Base-by-base conservation (phyloP, 208 protist species). In the Leishmania gerbilli region DNA sequence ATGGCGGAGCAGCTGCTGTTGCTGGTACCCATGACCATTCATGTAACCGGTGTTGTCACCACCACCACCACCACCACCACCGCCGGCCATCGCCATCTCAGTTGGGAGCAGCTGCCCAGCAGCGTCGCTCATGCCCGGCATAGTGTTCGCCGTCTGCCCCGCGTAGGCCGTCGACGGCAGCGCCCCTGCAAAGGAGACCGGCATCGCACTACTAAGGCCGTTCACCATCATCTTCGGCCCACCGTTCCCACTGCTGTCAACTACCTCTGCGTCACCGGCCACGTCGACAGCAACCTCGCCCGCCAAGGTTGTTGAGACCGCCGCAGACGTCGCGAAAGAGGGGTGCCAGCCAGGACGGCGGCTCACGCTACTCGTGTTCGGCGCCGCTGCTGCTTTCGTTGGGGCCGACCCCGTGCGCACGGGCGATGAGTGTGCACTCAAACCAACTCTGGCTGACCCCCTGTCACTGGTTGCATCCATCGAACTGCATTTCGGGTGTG, bases 341-440 rank as follows among this genome's bases (percentile, higher is more conserved):
- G 82, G 77, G 24, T 85, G 82, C 82, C 77, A 85, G 72, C 82
- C 82, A 15, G 77, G 82, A 31, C 82, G 77, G 17, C 82, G 77
- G 62, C 82, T 85, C 40, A 85, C 77, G 1, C 45, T 76, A 51
- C 77, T 79, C 31, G 77, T 81, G 65, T 85, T 85, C 6, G 77
- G 62, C 8, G 69, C 74, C 34, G 56, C 24, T 49, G 64, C 5
- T 34, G 55, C 31, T 6, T 15, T 42, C 13, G 42, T 60, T 11
- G 65, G 17, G 9, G n/a, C 67, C 24, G 80, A 68, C 19, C 21
- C 42, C 37, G 42, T 55, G 64, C 76, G 47, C 11, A 64, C 58
- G 42, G 76, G 60, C 8, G 74, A 31, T 15, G 56, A 37, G 21
- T 47, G 55, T 49, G 55, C 24, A 47, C 21, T 2, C 0, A 27